Percentiles rank a stretch among this genome's conserved stretches.
These are phyloP conservation scores for Pyracantha coccinea DNA, from an alignment of 331 rosid genomes.

Conservation along the genomic window DNA sequence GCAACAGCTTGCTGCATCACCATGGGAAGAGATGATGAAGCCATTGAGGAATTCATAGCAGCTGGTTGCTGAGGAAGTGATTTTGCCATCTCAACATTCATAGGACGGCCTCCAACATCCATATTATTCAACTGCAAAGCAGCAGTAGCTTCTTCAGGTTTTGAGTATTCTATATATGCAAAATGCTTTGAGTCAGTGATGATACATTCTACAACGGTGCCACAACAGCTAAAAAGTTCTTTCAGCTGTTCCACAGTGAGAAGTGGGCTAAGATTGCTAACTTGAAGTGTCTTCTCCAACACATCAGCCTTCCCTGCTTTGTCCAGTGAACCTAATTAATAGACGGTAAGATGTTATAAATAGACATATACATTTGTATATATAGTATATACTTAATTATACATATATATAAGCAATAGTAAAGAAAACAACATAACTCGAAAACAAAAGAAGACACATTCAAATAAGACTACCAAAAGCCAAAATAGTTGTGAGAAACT, in stretches of 20 bases:
- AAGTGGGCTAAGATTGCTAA: conserved; percentile 99
- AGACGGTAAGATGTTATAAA: background rate
- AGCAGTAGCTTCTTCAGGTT: conserved; percentile 86
- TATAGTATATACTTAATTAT: no score
- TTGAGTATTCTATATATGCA: conserved; percentile 96
- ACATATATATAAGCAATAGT: background rate
- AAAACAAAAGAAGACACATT: background rate
- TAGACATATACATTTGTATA: background rate
- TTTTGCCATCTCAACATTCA: conserved; percentile 99
- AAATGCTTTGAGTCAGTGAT: conserved; percentile 97
- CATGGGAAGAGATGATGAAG: conserved; percentile 85
- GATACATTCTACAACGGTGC: conserved; percentile 89
- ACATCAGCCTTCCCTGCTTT: conserved; percentile 65
- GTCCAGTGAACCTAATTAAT: conserved; percentile 58
- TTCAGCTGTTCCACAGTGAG: conserved; percentile 95
- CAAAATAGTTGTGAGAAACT: background rate
- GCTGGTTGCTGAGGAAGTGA: conserved; percentile 77
- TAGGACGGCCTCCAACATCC: conserved; percentile 96
- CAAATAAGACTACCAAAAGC: background rate
- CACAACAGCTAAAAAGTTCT: conserved; percentile 91
- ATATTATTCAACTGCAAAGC: conserved; percentile 92
- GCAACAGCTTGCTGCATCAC: conserved; percentile 99
- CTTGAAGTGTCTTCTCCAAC: conserved; percentile 89
- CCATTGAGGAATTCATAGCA: conserved; percentile 40
- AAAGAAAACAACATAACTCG: background rate